Base-by-base conservation (phyloP, 2,329 filamentous ascomycete species). In the Cercospora citrullina region DNA sequence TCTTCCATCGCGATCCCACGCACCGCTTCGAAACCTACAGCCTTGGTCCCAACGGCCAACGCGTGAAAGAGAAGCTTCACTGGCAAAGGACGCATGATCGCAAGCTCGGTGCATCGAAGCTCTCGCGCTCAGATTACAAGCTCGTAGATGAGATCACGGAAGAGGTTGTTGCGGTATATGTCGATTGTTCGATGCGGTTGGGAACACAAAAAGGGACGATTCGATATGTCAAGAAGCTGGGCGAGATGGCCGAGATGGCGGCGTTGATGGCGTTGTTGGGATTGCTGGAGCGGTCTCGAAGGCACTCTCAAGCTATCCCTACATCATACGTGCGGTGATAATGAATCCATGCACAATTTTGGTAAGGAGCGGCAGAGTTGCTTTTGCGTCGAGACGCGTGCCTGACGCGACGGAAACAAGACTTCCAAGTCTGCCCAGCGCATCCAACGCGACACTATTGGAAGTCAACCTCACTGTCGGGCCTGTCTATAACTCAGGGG, bases 131-230 rank as follows among this genome's bases (percentile, higher is more conserved):
- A 39, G 70, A 74, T 48, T 65, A 64, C 60, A 72, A 70, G 30
- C 67, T 73, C 7, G 64, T 73, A 1, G 66, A 72, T 12, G 70
- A 70, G 16, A 28, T 51, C 9, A 58, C 31, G 18, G 72, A 68
- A 4, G 51, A 59, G 26, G 68, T 73, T 16, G 23, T 72, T 7
- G 71, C 71, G 10, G 72, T 71, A 4, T 72, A 72, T 36, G 61
- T 62, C 5, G 71, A 73, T 62, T 45, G 53, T 4, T 53, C 65
- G 8, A 33, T 63, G 26, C 67, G 68, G 4, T 39, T 63, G 30
- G 39, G 60, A n/a, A 51, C 39, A 28, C 28, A 67, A 1, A 71
- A 70, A 21, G 71, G 72, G n/a, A 65, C 57, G n/a, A 33, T 71
- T 0, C n/a, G 28, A 10, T 69, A 66, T 26, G 21, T 48, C 5